Conservation (phyloP, 495 filamentous ascomycete species). For the Cudoniella acicularis region DNA sequence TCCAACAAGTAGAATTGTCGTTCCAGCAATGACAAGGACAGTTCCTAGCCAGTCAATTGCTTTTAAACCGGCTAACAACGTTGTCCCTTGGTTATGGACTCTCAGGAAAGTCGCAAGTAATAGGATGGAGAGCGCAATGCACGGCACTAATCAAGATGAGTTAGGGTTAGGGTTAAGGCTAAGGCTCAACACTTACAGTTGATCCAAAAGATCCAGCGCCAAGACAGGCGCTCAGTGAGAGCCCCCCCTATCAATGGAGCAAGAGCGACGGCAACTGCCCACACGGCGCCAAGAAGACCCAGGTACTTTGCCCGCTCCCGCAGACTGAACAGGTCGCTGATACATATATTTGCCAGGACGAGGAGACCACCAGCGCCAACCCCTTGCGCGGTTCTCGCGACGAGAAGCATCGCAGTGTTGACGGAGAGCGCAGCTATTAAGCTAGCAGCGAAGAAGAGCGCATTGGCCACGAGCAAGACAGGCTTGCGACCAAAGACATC, state of each 20-base stretch:
- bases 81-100: constrained; percentile 69
- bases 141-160: constrained; percentile 45
- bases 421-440: constrained; percentile 63
- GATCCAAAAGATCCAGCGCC: constrained; percentile 78
- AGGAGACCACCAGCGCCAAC: constrained; percentile 75
- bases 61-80: constrained; percentile 61
- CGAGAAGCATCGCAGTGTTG: constrained; percentile 68
- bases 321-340: constrained; percentile 73
- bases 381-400: constrained; percentile 72
- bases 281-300: constrained; percentile 56
- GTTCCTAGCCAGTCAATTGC: constrained; percentile 74
- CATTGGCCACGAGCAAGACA: constrained; percentile 66
- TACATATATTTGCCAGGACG: constrained; percentile 74
- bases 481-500: constrained; percentile 84
- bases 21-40: constrained; percentile 63
- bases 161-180: constrained; percentile 37
- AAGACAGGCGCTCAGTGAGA: constrained; percentile 55
- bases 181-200: constrained; percentile 48
- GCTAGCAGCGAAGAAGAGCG: constrained; percentile 70
- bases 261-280: constrained; percentile 67
- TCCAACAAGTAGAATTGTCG: constrained; percentile 76
- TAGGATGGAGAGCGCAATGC: constrained; percentile 53
- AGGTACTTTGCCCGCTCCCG: constrained; percentile 55
- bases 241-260: constrained; percentile 66
- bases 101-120: constrained; percentile 68